A percentile compares a stretch with the other conserved stretches of the same genome.
These are phyloP conservation scores for Ganoderma meredithae DNA, from an alignment of 1,284 basidiomycete genomes.

Conservation along the genomic window DNA sequence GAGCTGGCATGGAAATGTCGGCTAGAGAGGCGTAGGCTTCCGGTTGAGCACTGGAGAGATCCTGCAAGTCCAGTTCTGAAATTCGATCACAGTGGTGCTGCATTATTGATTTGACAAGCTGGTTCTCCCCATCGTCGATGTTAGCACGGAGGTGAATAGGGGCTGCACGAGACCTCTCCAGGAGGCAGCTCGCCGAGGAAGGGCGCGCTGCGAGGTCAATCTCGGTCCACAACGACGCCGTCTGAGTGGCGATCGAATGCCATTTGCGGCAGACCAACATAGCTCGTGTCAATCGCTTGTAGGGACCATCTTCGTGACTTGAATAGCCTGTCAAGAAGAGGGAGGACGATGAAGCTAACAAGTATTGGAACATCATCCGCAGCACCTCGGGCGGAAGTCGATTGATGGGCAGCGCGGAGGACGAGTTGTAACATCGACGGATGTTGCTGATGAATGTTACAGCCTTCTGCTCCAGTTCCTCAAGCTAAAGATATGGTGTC, in stretches of 20 bases:
- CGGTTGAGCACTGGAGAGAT: neutral
- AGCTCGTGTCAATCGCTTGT: neutral
- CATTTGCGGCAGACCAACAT: neutral
- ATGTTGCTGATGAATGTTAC: neutral
- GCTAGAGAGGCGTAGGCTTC: neutral
- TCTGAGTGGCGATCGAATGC: neutral
- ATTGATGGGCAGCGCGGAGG: neutral
- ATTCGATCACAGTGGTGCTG: neutral
- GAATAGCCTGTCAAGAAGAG: neutral
- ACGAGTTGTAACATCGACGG: neutral
- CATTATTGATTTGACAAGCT: neutral
- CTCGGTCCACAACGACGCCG: neutral
- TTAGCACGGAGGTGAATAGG: neutral
- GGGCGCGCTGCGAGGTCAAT: neutral
- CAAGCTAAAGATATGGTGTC: neutral
- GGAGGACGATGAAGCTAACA: neutral
- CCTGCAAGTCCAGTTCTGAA: neutral
- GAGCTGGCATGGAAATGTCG: neutral
- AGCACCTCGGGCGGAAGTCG: neutral
- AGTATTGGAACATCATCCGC: neutral
- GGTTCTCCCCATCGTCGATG: neutral
- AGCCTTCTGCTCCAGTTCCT: neutral
- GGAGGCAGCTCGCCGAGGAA: neutral
- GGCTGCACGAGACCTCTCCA: neutral
- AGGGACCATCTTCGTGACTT: neutral